phyloP scores from a whole-genome alignment of 139 green algal genomes.

The Edaphochlamys debaryana region DNA sequence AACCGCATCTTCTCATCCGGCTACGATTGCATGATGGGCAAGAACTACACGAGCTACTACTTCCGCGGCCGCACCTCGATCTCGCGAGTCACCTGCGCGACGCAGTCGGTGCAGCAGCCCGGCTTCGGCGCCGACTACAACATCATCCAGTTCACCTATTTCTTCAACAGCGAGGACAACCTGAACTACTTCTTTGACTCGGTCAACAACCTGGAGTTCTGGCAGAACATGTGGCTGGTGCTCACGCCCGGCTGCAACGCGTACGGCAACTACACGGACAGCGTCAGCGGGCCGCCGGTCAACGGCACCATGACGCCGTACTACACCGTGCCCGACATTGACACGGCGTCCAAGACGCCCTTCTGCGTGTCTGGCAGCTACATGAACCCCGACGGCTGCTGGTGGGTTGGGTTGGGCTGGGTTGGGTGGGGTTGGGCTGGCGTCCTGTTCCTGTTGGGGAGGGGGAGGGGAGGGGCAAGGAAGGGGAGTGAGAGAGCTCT shows the following conservation, averaged over 20 bases:
- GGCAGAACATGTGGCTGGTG: not conserved
- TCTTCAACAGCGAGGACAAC: slow-evolving; percentile 16
- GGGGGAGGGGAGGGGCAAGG: too few relatives aligned
- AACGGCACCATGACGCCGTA: not conserved
- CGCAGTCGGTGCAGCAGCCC: not conserved
- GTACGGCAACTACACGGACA: slow-evolving; percentile 28
- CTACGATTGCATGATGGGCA: slow-evolving; percentile 20
- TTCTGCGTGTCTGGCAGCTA: slow-evolving; percentile 20
- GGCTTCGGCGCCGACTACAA: slow-evolving; percentile 1
- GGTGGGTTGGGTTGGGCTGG: not conserved
- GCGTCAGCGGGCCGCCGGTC: not conserved
- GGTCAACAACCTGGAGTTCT: slow-evolving; percentile 23
- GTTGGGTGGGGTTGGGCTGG: too few relatives aligned
- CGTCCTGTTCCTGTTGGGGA: too few relatives aligned
- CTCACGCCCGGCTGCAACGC: slow-evolving; percentile 27
- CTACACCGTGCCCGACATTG: not conserved
- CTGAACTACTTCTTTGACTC: slow-evolving; percentile 31
- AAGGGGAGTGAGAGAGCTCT: too few relatives aligned
- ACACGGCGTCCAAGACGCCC: too few relatives aligned
- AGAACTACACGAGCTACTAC: not conserved
- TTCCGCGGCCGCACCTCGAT: slow-evolving; percentile 5
- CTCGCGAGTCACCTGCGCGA: not conserved
- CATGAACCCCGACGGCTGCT: not conserved
- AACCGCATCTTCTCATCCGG: slow-evolving; percentile 17
- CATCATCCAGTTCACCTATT: slow-evolving; percentile 16